Evolutionary conservation across 352 stramenopile species (phyloP), one percentile per base, ranked within the genome.

Genomic region (Phytophthora gonapodyides): DNA sequence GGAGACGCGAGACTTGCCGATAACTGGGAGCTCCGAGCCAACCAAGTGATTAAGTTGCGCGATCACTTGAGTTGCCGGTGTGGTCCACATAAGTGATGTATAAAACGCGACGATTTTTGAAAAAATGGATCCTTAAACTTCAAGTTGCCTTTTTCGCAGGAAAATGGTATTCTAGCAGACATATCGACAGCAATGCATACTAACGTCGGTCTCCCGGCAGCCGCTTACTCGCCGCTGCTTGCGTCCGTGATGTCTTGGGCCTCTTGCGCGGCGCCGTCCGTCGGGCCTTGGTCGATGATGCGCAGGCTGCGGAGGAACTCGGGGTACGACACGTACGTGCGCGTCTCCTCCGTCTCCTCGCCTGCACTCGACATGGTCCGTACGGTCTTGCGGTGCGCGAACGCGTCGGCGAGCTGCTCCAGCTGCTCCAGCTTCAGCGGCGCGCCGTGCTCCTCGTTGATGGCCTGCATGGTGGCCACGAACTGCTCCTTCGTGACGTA

Each of bases 401-500:
- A 93, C 1, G 81, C 73, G 17, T 87, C 80, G 0, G 84, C 84
- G 11, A 93, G 56, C 38, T 90, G 80, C 46, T 90, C 80, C 16
- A 93, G 67, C 51, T 93, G 78, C 0, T 65, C 58, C 5, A 83
- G 65, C 34, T 86, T 64, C 43, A 93, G 66, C 17, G 82, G 80
- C 10, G 70, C 78, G 9, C 78, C 82, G 49, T 87, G 71, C 46
- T 91, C 81, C 36, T 91, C 75, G 49, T 91, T 91, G 45, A 91
- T 84, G 41, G 78, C 82, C 31, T 88, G 80, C 80, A 93, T 85
- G 1, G 79, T 84, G 2, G 76, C 76, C 15, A 93, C 65, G 43
- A 93, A 93, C 64, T 93, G 87, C 43, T 71, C 34, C 40, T 84
- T 85, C 9, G 76, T 78, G 35, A 93, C 63, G 42, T 82, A 87